Base-by-base conservation (phyloP, 1,139 yeast genomes). In the Geotrichum europaeum region DNA sequence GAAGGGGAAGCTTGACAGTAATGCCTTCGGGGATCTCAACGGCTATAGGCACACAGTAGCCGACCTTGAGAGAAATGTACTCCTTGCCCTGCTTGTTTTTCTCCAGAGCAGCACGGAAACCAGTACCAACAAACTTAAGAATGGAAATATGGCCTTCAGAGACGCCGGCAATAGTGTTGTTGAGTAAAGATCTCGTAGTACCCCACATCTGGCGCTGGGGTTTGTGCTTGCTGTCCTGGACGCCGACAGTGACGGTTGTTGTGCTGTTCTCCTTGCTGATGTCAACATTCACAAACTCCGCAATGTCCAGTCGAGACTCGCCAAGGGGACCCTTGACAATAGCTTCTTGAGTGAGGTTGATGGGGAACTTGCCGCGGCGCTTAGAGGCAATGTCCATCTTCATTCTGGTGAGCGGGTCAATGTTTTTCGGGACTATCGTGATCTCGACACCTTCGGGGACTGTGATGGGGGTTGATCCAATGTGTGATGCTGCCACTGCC, bases 161-260 rank as follows among this genome's bases (percentile, higher is more conserved):
- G 45, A 91, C 96, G 56, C 99, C 99, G 56, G 83, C 79, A 49
- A 94, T 80, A 68, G 87, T 83, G 75, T 94, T 94, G 69, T 84
- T 84, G 57, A 95, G 74, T 63, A 87, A 79, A 0, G 96, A 82
- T 70, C 99, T 83, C 56, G 89, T 81, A 9, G 99, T 94, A 15
- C 99, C 99, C 99, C 99, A 95, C 84, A 94, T 84, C 45, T 95
- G 79, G 65, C 87, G 83, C 76, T 95, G 99, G 59, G 83, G 78
- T 70, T 83, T 86, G 69, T 82, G 79, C 1, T 73, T 73, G 5
- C 85, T 78, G 69, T 89, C 81, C 43, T 77, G 74, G 5, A 94
- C 89, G 0, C 76, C 65, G 1, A 94, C 85, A 7, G 70, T 69
- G 20, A 89, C 72, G 61, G 77, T 76, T 72, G 72, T n/a, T 69